These are phyloP conservation scores for Camelina hispida DNA, from an alignment of 345 rosid genomes.

Conservation along the genomic window DNA sequence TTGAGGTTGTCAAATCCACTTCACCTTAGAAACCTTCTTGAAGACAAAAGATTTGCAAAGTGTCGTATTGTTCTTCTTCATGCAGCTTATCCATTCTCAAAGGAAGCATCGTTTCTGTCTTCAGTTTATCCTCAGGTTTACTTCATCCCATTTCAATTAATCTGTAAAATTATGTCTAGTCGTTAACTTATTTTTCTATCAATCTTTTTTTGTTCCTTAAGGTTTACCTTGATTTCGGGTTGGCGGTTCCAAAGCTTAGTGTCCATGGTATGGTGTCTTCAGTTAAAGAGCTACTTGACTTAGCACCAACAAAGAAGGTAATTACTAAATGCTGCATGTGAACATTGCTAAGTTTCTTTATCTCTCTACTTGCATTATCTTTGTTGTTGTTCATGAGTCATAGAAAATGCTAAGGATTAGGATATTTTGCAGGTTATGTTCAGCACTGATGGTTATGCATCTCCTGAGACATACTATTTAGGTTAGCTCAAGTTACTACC, in stretches of 20 bases:
- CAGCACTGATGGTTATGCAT: constrained; percentile 95
- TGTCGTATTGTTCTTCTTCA: constrained; percentile 84
- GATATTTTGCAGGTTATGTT: constrained; percentile 84
- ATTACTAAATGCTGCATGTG: background rate
- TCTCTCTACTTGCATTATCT: background rate
- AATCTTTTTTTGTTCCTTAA: constrained; percentile 38
- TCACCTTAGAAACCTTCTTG: constrained; percentile 74
- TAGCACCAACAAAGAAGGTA: constrained; percentile 90
- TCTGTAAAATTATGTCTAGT: background rate
- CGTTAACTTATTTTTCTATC: background rate
- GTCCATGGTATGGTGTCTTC: constrained; percentile 86
- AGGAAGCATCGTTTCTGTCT: constrained; percentile 89
- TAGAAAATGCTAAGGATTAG: constrained; percentile 17
- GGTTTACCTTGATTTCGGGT: constrained; percentile 97
- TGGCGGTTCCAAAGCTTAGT: constrained; percentile 92
- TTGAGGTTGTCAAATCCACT: constrained; percentile 87
- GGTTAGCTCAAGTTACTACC: constrained; percentile 56
- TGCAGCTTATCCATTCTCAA: constrained; percentile 95
- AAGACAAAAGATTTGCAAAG: constrained; percentile 74
- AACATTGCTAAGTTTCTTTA: too few species aligned
- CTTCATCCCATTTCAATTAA: constrained; percentile 2
- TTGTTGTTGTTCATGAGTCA: constrained; percentile 15
- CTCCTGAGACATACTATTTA: constrained; percentile 85
- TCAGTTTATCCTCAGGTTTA: constrained; percentile 83
- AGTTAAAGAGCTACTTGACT: constrained; percentile 84